A percentile compares a stretch with the other conserved stretches of the same genome.
phyloP scores from a whole-genome alignment of 1,139 yeast species.

The Hyphopichia pseudoburtonii region DNA sequence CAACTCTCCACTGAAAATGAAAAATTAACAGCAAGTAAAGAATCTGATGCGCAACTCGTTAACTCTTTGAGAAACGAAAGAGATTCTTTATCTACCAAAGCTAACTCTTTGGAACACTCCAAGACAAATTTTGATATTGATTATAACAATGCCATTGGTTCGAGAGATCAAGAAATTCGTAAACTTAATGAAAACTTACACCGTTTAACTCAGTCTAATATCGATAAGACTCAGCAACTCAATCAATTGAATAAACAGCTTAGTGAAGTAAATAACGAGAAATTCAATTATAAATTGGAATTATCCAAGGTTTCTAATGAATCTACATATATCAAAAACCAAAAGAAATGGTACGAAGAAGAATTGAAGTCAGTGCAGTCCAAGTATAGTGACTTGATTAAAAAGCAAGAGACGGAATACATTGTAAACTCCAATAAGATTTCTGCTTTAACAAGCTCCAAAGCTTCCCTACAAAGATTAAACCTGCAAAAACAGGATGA shows the following conservation, averaged over 20 bases:
- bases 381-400: constrained; percentile 39
- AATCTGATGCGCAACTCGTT: constrained; percentile 10
- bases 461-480: constrained; percentile 22
- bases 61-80: constrained; percentile 21
- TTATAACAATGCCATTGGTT: constrained; percentile 5
- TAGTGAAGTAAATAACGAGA: constrained; percentile 36
- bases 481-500: constrained; percentile 18
- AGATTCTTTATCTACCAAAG: constrained; percentile 19
- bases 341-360: constrained; percentile 49
- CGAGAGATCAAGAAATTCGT: constrained; percentile 42
- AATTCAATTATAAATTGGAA: constrained; percentile 41
- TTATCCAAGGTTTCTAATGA: constrained; percentile 42
- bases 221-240: constrained; percentile 43
- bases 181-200: constrained; percentile 55
- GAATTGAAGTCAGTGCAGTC: constrained; percentile 42
- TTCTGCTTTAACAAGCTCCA: constrained; percentile 25
- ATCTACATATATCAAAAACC: constrained; percentile 31
- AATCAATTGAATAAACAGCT: constrained; percentile 39
- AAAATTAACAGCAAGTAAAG: constrained; percentile 22
- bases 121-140: constrained; percentile 4
- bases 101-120: constrained; percentile 15
- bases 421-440: constrained; percentile 30
- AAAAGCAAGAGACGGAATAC: constrained; percentile 40
- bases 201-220: constrained; percentile 46
- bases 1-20: constrained; percentile 27